Conservation (phyloP, 441 rosid species). For the Arabidopsis lyrata region DNA sequence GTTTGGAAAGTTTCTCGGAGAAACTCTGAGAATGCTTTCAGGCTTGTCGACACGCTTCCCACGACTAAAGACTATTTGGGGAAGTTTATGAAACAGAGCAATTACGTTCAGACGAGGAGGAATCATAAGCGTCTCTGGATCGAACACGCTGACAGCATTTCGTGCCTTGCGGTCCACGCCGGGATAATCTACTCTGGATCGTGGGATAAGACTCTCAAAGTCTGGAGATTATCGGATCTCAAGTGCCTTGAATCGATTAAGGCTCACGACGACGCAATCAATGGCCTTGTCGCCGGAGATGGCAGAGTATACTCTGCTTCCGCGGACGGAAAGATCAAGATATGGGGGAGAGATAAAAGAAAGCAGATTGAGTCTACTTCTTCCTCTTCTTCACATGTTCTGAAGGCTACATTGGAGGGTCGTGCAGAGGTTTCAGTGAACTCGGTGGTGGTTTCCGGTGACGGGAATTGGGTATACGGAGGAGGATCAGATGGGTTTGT, state of each 20-base stretch:
- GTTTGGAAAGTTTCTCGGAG: conserved; percentile 91
- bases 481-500: conserved; percentile 91
- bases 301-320: conserved; percentile 85
- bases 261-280: conserved; percentile 92
- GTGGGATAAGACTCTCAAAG: conserved; percentile 91
- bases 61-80: conserved; percentile 86
- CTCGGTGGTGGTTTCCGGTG: conserved; percentile 75
- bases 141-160: conserved; percentile 88
- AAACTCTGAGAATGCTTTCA: conserved; percentile 81
- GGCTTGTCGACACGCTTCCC: conserved; percentile 81
- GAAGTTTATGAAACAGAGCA: conserved; percentile 90
- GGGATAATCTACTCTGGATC: conserved; percentile 88
- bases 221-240: conserved; percentile 86
- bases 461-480: conserved; percentile 85
- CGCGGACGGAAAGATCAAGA: conserved; percentile 88
- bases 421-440: conserved; percentile 80
- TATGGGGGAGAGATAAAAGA: conserved; percentile 66
- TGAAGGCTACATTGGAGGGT: conserved; percentile 75
- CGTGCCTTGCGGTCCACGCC: conserved; percentile 67
- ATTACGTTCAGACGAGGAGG: conserved; percentile 81
- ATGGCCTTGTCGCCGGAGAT: conserved; percentile 62
- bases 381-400: conserved; percentile 52
- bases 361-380: conserved; percentile 33
- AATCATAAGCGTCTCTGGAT: conserved; percentile 88
- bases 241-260: conserved; percentile 89